Conservation (phyloP, 2,329 filamentous ascomycete species). For the Talaromyces amestolkiae region DNA sequence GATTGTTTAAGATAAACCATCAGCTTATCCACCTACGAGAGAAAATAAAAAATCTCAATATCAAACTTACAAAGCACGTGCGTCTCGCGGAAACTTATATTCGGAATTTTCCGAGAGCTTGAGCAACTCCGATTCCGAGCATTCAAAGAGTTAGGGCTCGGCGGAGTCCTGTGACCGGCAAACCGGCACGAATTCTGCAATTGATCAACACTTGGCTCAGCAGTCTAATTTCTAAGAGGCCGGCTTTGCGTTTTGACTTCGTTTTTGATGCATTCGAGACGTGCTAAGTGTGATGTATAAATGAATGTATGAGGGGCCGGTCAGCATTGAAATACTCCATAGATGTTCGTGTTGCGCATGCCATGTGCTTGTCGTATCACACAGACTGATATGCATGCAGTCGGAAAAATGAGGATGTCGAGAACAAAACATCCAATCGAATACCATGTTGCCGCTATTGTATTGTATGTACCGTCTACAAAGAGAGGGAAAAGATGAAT, state of each 20-base stretch:
- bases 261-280: neutral
- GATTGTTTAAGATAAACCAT: neutral
- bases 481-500: neutral
- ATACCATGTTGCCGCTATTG: neutral
- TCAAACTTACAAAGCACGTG: neutral
- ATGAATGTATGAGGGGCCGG: neutral
- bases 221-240: neutral
- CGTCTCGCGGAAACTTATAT: neutral
- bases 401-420: neutral
- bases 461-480: neutral
- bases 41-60: neutral
- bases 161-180: constrained; percentile 6
- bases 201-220: neutral
- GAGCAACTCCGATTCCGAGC: neutral
- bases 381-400: neutral
- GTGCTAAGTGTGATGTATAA: neutral
- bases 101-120: neutral
- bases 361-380: neutral
- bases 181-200: constrained; percentile 2
- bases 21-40: neutral
- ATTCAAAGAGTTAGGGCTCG: neutral
- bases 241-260: neutral
- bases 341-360: neutral
- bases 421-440: neutral
- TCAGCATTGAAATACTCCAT: neutral